Conservation (phyloP, 345 rosid species). For the Turritis glabra region DNA sequence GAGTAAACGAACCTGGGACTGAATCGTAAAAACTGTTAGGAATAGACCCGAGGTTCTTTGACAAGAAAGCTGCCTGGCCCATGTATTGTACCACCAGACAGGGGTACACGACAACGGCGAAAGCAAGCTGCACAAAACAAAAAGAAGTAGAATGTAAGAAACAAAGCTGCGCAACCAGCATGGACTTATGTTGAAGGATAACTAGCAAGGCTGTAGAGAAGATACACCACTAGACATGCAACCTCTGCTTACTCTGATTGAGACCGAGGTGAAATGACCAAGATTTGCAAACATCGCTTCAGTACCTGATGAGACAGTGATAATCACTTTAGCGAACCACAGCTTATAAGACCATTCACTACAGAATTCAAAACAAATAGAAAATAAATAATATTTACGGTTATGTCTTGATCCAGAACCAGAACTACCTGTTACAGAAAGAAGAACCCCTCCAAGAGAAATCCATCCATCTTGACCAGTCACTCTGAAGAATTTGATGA, state of each 20-base stretch:
- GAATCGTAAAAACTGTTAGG: constrained; percentile 68
- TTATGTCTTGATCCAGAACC: constrained; percentile 22
- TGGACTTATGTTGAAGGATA: constrained; percentile 17
- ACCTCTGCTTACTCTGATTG: constrained; percentile 65
- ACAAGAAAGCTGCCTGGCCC: constrained; percentile 98
- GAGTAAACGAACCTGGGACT: constrained; percentile 64
- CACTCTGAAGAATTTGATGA: constrained; percentile 64
- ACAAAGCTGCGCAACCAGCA: constrained; percentile 8
- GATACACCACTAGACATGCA: constrained; percentile 24
- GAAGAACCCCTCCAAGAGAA: constrained; percentile 95
- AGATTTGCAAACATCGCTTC: constrained; percentile 97
- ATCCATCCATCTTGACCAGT: constrained; percentile 90
- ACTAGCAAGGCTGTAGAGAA: constrained; percentile 19
- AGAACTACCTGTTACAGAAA: constrained; percentile 75
- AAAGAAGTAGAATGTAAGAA: constrained; percentile 25
- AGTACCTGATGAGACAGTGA: constrained; percentile 61
- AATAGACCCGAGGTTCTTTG: constrained; percentile 54
- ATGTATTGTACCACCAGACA: constrained; percentile 95
- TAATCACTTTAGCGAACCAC: constrained; percentile 13
- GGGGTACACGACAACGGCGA: constrained; percentile 72
- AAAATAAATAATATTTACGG: not conserved
- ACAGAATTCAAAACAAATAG: constrained; percentile 9
- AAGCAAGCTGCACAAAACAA: constrained; percentile 68
- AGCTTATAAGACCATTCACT: constrained; percentile 20
- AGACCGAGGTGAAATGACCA: constrained; percentile 89